These are phyloP conservation scores for Cicer chorassanicum DNA, from an alignment of 306 rosid genomes.

Conservation along the genomic window DNA sequence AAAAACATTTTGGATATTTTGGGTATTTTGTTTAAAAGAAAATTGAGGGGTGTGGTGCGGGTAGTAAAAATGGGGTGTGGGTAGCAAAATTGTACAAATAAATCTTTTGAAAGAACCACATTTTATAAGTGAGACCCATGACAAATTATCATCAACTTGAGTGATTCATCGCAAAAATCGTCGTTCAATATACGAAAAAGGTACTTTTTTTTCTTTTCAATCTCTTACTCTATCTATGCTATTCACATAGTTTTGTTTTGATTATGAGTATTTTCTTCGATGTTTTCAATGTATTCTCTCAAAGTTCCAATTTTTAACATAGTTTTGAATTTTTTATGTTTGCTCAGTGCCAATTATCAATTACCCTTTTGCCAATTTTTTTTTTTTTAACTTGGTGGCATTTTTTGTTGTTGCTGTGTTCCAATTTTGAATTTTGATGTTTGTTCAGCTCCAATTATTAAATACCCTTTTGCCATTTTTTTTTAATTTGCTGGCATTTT, in stretches of 20 bases:
- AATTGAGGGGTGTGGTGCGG: too few species aligned
- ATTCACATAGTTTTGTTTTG: not conserved
- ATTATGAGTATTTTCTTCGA: not conserved
- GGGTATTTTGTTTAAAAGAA: too few species aligned
- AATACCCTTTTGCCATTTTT: slow-evolving; percentile 32
- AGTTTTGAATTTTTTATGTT: not conserved
- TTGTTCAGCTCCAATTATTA: slow-evolving; percentile 11
- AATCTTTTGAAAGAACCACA: not conserved
- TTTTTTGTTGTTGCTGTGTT: slow-evolving; percentile 16
- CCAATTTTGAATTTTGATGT: slow-evolving; percentile 19
- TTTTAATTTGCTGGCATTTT: slow-evolving; percentile 23
- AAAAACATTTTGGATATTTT: too few species aligned
- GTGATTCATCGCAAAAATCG: not conserved
- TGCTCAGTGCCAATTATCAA: slow-evolving; percentile 8
- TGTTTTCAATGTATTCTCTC: not conserved
- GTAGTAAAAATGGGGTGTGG: too few species aligned
- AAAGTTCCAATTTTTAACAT: slow-evolving; percentile 27
- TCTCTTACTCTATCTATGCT: not conserved
- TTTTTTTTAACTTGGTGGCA: slow-evolving; percentile 20
- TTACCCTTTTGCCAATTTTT: slow-evolving; percentile 28
- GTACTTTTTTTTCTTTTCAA: not conserved
- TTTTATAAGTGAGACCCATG: not conserved
- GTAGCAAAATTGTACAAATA: not conserved
- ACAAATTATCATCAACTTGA: not conserved
- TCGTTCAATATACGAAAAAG: slow-evolving; percentile 15